These are phyloP conservation scores for Russula griseocarnosa DNA, from an alignment of 768 basidiomycete genomes.

Conservation along the genomic window DNA sequence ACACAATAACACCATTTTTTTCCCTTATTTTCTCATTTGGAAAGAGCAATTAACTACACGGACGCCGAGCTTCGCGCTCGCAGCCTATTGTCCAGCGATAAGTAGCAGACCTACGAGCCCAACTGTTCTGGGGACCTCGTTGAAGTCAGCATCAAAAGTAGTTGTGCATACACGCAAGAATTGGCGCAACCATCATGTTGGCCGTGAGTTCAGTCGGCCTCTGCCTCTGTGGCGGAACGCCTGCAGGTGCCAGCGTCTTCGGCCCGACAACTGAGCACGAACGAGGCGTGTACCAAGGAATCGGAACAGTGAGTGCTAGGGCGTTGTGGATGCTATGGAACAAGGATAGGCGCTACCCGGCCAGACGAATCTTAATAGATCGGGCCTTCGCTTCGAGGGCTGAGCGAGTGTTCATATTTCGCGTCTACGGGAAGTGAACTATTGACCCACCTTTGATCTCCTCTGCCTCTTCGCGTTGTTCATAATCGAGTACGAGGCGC, in stretches of 20 bases:
- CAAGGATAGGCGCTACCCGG: slow-evolving; percentile 47
- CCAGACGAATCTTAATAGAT: slow-evolving; percentile 71
- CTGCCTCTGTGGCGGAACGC: slow-evolving; percentile 5
- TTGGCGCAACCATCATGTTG: slow-evolving; percentile 15
- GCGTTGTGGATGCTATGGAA: slow-evolving; percentile 7
- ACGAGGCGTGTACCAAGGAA: slow-evolving; percentile 15
- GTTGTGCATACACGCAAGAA: slow-evolving; percentile 19
- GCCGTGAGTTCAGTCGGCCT: slow-evolving; percentile 10
- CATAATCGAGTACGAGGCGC: slow-evolving; percentile 87
- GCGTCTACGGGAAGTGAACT: background rate
- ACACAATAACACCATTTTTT: background rate
- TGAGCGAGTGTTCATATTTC: slow-evolving; percentile 30
- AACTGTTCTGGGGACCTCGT: slow-evolving; percentile 1
- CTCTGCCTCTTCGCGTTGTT: slow-evolving; percentile 84
- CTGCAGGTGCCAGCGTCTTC: slow-evolving; percentile 14
- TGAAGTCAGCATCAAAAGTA: slow-evolving; percentile 10
- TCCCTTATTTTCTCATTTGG: background rate
- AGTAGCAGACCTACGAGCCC: slow-evolving; percentile 3
- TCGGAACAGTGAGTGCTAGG: slow-evolving; percentile 18
- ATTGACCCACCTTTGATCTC: slow-evolving; percentile 61
- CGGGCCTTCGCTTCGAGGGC: slow-evolving; percentile 69
- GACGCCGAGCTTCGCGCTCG: slow-evolving; percentile 7
- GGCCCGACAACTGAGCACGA: slow-evolving; percentile 16
- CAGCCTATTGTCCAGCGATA: slow-evolving; percentile 15
- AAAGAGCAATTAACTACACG: slow-evolving; percentile 1